Evolutionary conservation across 352 stramenopile genomes (phyloP).

Genomic region (Phytophthora litchii): DNA sequence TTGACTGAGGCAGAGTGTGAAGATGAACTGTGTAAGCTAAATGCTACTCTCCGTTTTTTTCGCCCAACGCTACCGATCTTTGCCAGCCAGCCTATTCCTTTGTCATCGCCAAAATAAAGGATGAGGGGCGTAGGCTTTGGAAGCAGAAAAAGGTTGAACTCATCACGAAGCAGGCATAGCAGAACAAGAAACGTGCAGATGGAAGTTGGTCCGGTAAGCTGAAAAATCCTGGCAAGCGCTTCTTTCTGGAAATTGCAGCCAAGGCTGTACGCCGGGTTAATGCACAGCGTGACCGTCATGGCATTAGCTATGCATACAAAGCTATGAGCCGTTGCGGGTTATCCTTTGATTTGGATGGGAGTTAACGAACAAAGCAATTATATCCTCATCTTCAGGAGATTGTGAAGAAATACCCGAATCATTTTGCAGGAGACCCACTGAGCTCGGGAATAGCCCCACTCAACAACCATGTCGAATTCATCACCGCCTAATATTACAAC

Average conservation of each 20-base stretch:
- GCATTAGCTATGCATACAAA: not conserved
- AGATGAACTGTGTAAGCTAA: not conserved
- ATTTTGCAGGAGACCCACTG: not conserved
- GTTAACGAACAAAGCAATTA: not conserved
- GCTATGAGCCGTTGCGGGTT: not conserved
- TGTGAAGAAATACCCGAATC: not conserved
- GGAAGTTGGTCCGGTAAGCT: not conserved
- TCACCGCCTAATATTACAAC: too few relatives aligned
- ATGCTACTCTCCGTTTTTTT: not conserved
- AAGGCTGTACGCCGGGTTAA: not conserved
- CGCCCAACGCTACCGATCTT: not conserved
- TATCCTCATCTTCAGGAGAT: not conserved
- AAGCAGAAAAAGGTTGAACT: slow-evolving; percentile 16
- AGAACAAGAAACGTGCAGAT: slow-evolving; percentile 2
- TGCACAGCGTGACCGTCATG: not conserved
- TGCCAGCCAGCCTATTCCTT: slow-evolving; percentile 8
- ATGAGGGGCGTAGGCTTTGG: slow-evolving; percentile 5
- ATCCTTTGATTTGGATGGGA: not conserved
- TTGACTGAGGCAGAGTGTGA: not conserved
- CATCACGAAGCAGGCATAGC: slow-evolving; percentile 3
- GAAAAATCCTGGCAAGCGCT: not conserved
- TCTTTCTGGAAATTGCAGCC: not conserved
- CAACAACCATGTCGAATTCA: too few relatives aligned
- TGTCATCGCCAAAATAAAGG: slow-evolving; percentile 4
- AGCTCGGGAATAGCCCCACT: too few relatives aligned